Conservation (phyloP, 2,329 filamentous ascomycete genomes). For the Colletotrichum sp. region DNA sequence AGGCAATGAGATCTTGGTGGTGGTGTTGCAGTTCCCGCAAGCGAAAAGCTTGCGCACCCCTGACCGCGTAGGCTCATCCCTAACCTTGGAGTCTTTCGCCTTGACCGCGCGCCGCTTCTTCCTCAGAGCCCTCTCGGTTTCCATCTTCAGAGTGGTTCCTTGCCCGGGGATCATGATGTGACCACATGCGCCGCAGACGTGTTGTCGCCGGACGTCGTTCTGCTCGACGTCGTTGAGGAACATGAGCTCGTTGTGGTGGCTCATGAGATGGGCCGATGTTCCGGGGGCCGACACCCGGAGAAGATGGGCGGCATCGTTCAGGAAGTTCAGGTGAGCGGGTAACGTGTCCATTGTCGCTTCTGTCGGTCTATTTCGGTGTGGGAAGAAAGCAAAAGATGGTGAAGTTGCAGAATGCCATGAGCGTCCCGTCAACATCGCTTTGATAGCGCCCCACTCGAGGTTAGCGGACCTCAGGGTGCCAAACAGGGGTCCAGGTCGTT, state of each 20-base stretch:
- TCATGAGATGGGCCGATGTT: conserved; percentile 66
- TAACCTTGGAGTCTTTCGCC: background rate
- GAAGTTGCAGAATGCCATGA: background rate
- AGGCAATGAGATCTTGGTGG: conserved; percentile 12
- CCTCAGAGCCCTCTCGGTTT: conserved; percentile 51
- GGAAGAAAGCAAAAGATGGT: background rate
- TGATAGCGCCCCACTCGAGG: background rate
- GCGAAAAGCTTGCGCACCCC: conserved; percentile 15
- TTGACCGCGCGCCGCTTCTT: conserved; percentile 32
- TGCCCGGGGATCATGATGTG: conserved; percentile 63
- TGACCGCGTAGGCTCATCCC: background rate
- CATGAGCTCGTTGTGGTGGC: conserved; percentile 54
- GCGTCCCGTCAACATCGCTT: background rate
- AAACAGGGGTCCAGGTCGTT: background rate
- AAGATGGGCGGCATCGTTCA: conserved; percentile 66
- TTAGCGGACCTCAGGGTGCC: background rate
- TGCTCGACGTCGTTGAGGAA: conserved; percentile 48
- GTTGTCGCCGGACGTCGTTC: conserved; percentile 56
- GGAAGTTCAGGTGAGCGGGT: conserved; percentile 39
- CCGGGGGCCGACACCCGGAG: conserved; percentile 57
- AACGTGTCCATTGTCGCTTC: background rate
- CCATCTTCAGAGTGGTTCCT: conserved; percentile 43
- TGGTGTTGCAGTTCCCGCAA: conserved; percentile 12
- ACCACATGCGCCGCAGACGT: conserved; percentile 65
- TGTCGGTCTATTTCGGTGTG: background rate